Evolutionary conservation across 106 monocot species (phyloP), one percentile per base, ranked within the genome.

Genomic region (Agapanthus africanus): DNA sequence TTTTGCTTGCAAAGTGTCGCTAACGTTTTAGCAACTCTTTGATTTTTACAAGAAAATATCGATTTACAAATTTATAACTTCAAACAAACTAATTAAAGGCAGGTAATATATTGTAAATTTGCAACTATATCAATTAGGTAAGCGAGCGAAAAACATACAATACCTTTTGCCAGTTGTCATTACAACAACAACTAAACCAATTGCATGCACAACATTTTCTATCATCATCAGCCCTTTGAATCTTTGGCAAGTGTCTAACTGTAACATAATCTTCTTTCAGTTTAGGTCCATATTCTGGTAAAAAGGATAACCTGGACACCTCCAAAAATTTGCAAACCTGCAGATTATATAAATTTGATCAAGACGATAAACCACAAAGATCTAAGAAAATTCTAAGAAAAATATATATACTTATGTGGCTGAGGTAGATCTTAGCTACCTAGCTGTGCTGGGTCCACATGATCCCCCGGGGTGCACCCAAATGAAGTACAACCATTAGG

Each of bases 251-350:
- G 80, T 99, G 99, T 56, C 69, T 79, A 42, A 90, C 93, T 56
- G 75, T 73, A 68, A 99, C 90, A 78, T 85, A 99, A 68, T 87
- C 89, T 65, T 99, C 99, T 69, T 99, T 99, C 64, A 99, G 81
- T 74, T 99, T 99, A 73, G 93, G 90, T 63, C 99, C 99, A 74
- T 99, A 99, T 64, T 93, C 99, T 47, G 90, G 85, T 36, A 75
- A 78, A 85, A 99, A 99, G 9, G 99, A 99, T 71, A 99, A 67
- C 73, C 71, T 76, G 4, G 99, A 99, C 42, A 99, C 99, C 75
- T 93, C 99, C 85, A 99, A 79, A 78, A 99, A 99, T 70, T 83
- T 82, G 64, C 99, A 99, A 66, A 99, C 99, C 99, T 99, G 81
- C 64, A 80, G 21, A 26, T 64, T 73, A 67, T 11, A 41, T 49